Evolutionary conservation across 306 rosid species (phyloP).

Genomic region (Sindora glabra): DNA sequence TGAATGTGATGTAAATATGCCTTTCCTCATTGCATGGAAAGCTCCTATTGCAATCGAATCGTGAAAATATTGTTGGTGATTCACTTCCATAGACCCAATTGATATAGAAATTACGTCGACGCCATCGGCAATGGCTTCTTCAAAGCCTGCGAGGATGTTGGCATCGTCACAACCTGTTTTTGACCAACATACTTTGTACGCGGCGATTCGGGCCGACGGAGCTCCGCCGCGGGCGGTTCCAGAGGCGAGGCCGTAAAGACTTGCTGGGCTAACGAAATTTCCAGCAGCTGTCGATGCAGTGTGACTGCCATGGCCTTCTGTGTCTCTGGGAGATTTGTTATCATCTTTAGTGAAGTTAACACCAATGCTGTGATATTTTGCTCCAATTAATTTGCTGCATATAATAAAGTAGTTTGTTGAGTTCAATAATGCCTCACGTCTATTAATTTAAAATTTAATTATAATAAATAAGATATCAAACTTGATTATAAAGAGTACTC

Average conservation of each 20-base stretch:
- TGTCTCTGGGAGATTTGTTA: background rate
- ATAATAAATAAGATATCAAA: conserved; percentile 7
- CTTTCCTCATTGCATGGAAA: conserved; percentile 38
- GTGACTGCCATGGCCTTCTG: background rate
- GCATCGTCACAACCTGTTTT: background rate
- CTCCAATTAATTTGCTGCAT: conserved; percentile 17
- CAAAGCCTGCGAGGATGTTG: conserved; percentile 22
- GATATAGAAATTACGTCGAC: conserved; percentile 24
- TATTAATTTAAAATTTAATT: conserved; percentile 14
- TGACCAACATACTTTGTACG: background rate
- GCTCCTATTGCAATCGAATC: conserved; percentile 23
- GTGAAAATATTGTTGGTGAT: too few relatives aligned
- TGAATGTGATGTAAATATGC: too few relatives aligned
- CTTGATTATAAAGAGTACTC: too few relatives aligned
- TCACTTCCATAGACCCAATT: background rate
- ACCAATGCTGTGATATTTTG: background rate
- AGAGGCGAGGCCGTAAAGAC: background rate
- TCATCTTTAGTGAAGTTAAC: background rate
- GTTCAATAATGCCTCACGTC: too few relatives aligned
- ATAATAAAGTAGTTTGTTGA: conserved; percentile 32
- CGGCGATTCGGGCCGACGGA: conserved; percentile 19
- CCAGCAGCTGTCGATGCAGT: conserved; percentile 14
- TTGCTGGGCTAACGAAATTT: background rate
- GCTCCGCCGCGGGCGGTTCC: conserved; percentile 9
- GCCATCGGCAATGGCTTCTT: conserved; percentile 45